phyloP scores from a whole-genome alignment of 495 filamentous ascomycete species.

The Aspergillus sclerotiicarbonarius region DNA sequence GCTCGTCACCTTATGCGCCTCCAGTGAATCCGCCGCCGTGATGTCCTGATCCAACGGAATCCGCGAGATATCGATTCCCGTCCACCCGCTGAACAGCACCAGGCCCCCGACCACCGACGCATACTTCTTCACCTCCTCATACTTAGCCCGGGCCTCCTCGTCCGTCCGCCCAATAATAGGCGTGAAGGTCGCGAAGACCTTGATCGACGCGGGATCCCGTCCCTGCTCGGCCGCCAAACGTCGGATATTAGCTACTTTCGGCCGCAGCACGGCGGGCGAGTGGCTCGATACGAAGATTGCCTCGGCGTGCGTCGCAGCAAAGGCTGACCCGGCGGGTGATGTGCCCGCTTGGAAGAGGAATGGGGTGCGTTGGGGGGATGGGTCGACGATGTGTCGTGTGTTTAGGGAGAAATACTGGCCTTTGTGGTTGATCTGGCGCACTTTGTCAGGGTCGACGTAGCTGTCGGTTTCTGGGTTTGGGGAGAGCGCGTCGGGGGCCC shows the following conservation, averaged over 20 bases:
- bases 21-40: conserved; percentile 47
- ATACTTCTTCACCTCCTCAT: conserved; percentile 49
- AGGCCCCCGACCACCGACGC: conserved; percentile 55
- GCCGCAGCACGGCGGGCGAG: conserved; percentile 46
- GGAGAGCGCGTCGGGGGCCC: conserved; percentile 52
- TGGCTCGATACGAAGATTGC: conserved; percentile 62
- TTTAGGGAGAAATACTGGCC: conserved; percentile 57
- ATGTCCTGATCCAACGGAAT: conserved; percentile 57
- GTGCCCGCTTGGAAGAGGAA: conserved; percentile 66
- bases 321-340: conserved; percentile 54
- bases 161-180: conserved; percentile 57
- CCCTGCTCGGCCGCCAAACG: conserved; percentile 48
- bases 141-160: conserved; percentile 55
- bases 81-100: conserved; percentile 61
- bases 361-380: conserved; percentile 61
- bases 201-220: conserved; percentile 54
- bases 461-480: conserved; percentile 48
- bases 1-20: conserved; percentile 52
- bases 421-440: conserved; percentile 58
- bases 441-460: conserved; percentile 54
- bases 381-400: conserved; percentile 55
- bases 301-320: conserved; percentile 62
- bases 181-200: conserved; percentile 59
- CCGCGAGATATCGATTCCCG: conserved; percentile 59
- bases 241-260: conserved; percentile 56